Conservation (phyloP, 768 basidiomycete species). For the Leccinum boreale region DNA sequence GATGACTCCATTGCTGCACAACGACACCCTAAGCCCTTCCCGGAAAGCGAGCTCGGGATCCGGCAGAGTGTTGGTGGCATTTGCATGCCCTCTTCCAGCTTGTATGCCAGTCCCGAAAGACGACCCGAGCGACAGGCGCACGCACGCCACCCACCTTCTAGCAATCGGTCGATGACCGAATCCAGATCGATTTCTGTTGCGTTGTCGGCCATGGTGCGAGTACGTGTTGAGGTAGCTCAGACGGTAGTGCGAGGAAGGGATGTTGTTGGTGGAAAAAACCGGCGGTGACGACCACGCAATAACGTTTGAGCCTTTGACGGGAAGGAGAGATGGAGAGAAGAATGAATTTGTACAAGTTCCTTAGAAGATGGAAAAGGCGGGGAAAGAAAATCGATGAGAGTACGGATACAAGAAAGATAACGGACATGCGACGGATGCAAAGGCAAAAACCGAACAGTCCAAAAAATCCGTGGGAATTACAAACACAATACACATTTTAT, state of each 20-base stretch:
- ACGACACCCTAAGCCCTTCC: constrained; percentile 11
- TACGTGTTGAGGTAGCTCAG: constrained; percentile 14
- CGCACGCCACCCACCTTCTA: constrained; percentile 79
- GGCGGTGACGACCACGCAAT: constrained; percentile 14
- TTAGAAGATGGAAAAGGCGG: constrained; percentile 10
- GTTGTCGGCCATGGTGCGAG: constrained; percentile 64
- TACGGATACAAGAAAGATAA: constrained; percentile 35
- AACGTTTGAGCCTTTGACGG: constrained; percentile 19
- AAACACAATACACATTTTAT: neutral
- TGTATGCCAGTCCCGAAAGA: constrained; percentile 12
- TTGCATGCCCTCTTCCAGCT: constrained; percentile 1
- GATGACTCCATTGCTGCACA: neutral
- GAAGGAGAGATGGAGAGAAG: constrained; percentile 2
- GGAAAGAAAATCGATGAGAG: constrained; percentile 32
- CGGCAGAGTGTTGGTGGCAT: neutral
- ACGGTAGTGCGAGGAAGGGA: constrained; percentile 16
- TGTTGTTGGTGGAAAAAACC: constrained; percentile 28
- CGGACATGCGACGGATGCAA: constrained; percentile 29
- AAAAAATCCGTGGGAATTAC: constrained; percentile 30
- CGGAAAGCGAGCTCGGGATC: neutral
- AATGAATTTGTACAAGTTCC: constrained; percentile 8
- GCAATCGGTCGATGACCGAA: constrained; percentile 96
- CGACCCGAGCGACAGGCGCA: constrained; percentile 22
- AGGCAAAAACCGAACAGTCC: constrained; percentile 32
- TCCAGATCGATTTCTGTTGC: constrained; percentile 96